Base-by-base conservation (phyloP, 768 basidiomycete species). In the Lactifluus volemus region DNA sequence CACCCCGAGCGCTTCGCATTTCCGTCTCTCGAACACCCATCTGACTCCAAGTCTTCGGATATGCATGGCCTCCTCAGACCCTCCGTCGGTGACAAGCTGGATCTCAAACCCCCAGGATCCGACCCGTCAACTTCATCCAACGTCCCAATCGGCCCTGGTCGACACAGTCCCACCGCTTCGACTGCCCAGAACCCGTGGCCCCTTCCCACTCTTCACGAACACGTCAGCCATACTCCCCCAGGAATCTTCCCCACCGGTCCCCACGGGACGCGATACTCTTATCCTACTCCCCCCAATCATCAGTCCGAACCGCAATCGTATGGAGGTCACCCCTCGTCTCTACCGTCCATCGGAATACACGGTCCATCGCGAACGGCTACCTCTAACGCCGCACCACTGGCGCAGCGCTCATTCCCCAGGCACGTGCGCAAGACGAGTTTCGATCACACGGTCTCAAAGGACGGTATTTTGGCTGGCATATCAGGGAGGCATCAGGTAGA, bases 371-470 rank as follows among this genome's bases (percentile, higher is more conserved):
- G 77, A 67, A 55, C 74, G 59, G 75, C 69, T 57, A 51, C 66
- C 41, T 67, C 70, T 49, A 68, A 62, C 45, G 65, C 67, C 29
- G 65, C 66, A 12, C 68, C 74, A 60, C 68, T 72, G 53, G 74
- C 74, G 63, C 68, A 78, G 65, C 84, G 79, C 64, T 73, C 79
- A 34, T 90, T 93, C 70, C 90, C 93, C 55, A 82, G 87, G 61
- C 88, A 89, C 72, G 90, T 92, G 60, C 83, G 93, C 63, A 97
- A 97, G 78, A 92, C 93, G 49, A 93, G 91, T 73, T 96, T 94
- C 71, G 93, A 97, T 72, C 93, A 94, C 73, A 94, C 93, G 4
- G 86, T 95, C 44, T 80, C 81, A 41, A 82, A 81, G 65, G 84
- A 86, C 63, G 82, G 79, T 41, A 79, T 85, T 57, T 75, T 84